Evolutionary conservation across 345 rosid genomes (phyloP).

Genomic region (Salix dunnii): DNA sequence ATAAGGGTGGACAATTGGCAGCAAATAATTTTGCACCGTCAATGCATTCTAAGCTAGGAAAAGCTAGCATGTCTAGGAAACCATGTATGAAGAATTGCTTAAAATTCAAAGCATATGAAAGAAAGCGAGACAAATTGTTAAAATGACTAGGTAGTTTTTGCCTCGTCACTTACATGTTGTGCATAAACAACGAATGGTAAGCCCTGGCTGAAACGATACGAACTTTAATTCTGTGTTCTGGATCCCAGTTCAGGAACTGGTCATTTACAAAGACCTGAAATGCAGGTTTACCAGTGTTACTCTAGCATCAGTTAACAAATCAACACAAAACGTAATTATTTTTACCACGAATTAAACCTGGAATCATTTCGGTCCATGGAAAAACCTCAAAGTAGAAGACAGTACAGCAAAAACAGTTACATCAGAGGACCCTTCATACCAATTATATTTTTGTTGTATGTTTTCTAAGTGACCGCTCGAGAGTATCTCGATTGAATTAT

Average conservation of each 20-base stretch:
- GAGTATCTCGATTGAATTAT: not conserved
- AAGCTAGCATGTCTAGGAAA: not conserved
- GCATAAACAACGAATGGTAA: constrained; percentile 96
- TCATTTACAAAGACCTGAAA: constrained; percentile 85
- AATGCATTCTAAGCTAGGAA: not conserved
- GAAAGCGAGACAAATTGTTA: not conserved
- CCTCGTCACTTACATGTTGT: constrained; percentile 78
- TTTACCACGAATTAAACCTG: not conserved
- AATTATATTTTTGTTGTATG: not conserved
- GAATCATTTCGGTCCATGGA: not conserved
- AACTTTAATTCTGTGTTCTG: constrained; percentile 81
- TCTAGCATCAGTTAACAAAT: not conserved
- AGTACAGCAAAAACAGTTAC: not conserved
- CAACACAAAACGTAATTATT: not conserved
- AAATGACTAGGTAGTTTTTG: not conserved
- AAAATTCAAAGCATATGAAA: not conserved
- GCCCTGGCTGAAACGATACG: constrained; percentile 98
- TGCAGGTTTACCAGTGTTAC: not conserved
- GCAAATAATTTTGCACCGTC: not conserved
- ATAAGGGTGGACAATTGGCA: not conserved
- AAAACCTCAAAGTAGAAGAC: not conserved
- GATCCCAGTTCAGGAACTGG: constrained; percentile 94
- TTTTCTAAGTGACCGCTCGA: too few relatives aligned
- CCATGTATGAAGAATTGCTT: not conserved
- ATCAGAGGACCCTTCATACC: not conserved